Base-by-base conservation (phyloP, 2,329 filamentous ascomycete species). In the Basipetospora sp. region DNA sequence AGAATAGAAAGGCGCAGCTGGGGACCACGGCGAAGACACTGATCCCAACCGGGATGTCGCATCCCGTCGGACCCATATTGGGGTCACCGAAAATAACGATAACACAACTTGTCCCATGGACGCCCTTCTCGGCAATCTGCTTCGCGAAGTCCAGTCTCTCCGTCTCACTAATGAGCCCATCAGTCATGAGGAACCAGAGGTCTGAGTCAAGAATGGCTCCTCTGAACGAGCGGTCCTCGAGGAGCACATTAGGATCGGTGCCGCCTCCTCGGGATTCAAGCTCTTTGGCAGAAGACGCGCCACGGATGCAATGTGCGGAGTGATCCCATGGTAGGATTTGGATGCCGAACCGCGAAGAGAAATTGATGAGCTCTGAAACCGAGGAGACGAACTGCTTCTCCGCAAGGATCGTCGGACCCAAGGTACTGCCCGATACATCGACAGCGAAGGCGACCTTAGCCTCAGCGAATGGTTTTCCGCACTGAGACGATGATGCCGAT, bases 181-280 rank as follows among this genome's bases (percentile, higher is more conserved):
- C 47, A 13, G 47, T 49, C 36, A 48, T 45, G 25, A 49, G 43
- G 36, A 49, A 49, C 47, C 47, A 49, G 4, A 48, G 27, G 5
- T 31, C 35, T n/a, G 38, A 40, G 5, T 27, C 20, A 8, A 33
- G 31, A 18, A 33, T 33, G 18, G 31, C 31, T 13, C n/a, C 4
- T 5, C 31, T 8, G 31, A 15, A 33, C 14, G 16, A 11, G 14
- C 3, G 9, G 31, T 18, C 19, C 8, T 15, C 13, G 31, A 33
- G 31, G 16, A 33, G 31, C 14, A 33, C 31, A 8, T 11, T 18
- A 3, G 31, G 31, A 13, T 33, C 15, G 1, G 31, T 33, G 15
- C 31, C 31, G 9, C 31, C 16, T n/a, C n/a, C n/a, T 17, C 19
- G 13, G 16, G 31, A 18, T 6, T 11, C 1, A 13, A 33, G 31